Evolutionary conservation across 2,329 filamentous ascomycete species (phyloP).

Genomic region (Fusarium austroafricanum): DNA sequence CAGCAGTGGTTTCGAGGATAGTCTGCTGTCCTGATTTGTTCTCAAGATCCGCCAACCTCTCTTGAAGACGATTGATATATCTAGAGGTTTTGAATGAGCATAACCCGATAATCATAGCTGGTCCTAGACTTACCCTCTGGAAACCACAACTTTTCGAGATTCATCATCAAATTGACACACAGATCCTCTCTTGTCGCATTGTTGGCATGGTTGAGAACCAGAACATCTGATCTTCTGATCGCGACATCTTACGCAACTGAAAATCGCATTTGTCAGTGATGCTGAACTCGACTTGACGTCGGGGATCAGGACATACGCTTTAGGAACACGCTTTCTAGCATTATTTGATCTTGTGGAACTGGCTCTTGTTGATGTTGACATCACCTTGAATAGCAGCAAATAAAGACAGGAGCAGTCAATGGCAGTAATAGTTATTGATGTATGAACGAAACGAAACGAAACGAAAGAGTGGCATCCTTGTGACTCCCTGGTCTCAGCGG

Average conservation of each 20-base stretch:
- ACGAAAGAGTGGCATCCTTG: neutral
- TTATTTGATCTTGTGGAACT: constrained; percentile 16
- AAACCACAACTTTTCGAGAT: constrained; percentile 33
- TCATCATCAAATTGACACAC: constrained; percentile 30
- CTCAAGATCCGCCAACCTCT: constrained; percentile 25
- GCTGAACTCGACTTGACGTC: no score
- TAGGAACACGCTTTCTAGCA: constrained; percentile 30
- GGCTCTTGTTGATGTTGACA: constrained; percentile 23
- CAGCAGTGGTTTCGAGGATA: neutral
- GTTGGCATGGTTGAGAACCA: constrained; percentile 28
- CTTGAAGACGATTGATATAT: constrained; percentile 29
- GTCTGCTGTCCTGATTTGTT: neutral
- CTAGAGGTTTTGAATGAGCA: constrained; percentile 3
- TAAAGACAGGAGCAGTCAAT: neutral
- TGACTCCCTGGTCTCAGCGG: neutral
- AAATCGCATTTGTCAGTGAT: neutral
- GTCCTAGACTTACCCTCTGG: constrained; percentile 12
- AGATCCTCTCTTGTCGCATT: constrained; percentile 29
- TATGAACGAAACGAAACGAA: constrained; percentile 4
- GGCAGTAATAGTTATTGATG: constrained; percentile 5
- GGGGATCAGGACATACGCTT: constrained; percentile 25
- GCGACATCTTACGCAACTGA: constrained; percentile 35
- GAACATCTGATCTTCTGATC: constrained; percentile 39
- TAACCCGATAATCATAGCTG: no score
- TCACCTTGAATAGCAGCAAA: neutral